Conservation (phyloP, 805 yeast species). For the Lachancea sp. region DNA sequence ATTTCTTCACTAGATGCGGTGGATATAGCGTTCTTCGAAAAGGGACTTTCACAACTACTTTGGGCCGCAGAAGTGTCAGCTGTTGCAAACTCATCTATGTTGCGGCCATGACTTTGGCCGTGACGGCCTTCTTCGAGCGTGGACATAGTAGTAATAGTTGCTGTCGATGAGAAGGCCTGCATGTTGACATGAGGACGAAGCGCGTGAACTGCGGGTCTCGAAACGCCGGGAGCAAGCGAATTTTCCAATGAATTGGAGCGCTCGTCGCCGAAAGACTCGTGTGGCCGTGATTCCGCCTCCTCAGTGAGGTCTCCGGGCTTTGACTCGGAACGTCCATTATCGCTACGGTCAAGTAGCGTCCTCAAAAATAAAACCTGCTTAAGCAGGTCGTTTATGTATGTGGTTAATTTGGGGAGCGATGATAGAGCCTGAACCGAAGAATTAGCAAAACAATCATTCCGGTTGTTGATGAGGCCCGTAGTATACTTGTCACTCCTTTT, state of each 20-base stretch:
- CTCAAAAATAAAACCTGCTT: conserved; percentile 17
- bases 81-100: background rate
- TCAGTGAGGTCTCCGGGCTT: background rate
- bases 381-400: conserved; percentile 42
- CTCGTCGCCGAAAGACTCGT: background rate
- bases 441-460: conserved; percentile 92
- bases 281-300: background rate
- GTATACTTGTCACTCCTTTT: conserved; percentile 66
- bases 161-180: conserved; percentile 12
- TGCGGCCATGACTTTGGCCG: background rate
- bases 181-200: conserved; percentile 8
- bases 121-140: conserved; percentile 3
- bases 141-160: conserved; percentile 11
- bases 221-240: conserved; percentile 1
- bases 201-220: conserved; percentile 2
- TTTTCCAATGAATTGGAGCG: background rate
- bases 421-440: conserved; percentile 76
- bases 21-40: conserved; percentile 9
- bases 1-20: conserved; percentile 18
- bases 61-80: conserved; percentile 6
- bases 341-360: conserved; percentile 7
- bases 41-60: conserved; percentile 1
- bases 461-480: conserved; percentile 73
- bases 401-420: conserved; percentile 51
- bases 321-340: background rate